These are phyloP conservation scores for Penicillium samsonianum DNA, from an alignment of 495 filamentous ascomycete species.

Conservation along the genomic window DNA sequence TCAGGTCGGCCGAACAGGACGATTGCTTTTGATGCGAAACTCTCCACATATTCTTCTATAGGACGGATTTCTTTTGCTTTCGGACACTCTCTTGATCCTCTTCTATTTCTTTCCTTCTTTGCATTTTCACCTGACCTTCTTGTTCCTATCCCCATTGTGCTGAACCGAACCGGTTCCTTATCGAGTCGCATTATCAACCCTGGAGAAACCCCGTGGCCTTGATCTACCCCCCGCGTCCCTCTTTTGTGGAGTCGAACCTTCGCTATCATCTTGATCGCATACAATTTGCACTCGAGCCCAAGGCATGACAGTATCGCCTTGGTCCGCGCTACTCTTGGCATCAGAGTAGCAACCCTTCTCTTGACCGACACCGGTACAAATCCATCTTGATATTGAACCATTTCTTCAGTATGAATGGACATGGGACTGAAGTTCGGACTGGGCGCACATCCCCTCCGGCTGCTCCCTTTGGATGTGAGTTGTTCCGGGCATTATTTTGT, in stretches of 20 bases:
- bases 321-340: slow-evolving; percentile 29
- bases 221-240: slow-evolving; percentile 11
- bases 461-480: slow-evolving; percentile 65
- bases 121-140: not conserved
- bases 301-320: slow-evolving; percentile 39
- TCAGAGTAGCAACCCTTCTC: slow-evolving; percentile 27
- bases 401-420: slow-evolving; percentile 37
- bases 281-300: slow-evolving; percentile 10
- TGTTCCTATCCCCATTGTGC: not conserved
- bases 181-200: slow-evolving; percentile 8
- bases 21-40: slow-evolving; percentile 15
- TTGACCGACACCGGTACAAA: slow-evolving; percentile 7
- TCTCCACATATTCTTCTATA: slow-evolving; percentile 11
- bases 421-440: slow-evolving; percentile 30
- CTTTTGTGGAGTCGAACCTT: slow-evolving; percentile 12
- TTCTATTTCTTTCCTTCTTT: slow-evolving; percentile 5
- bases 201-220: slow-evolving; percentile 1
- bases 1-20: slow-evolving; percentile 24
- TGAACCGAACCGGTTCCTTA: not conserved
- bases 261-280: slow-evolving; percentile 8
- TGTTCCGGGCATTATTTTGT: not conserved
- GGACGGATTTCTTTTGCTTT: slow-evolving; percentile 10
- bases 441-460: slow-evolving; percentile 35
- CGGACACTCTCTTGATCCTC: slow-evolving; percentile 7
- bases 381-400: not conserved